These are phyloP conservation scores for Picea abies DNA, from an alignment of 83 land plant species.

Conservation along the genomic window DNA sequence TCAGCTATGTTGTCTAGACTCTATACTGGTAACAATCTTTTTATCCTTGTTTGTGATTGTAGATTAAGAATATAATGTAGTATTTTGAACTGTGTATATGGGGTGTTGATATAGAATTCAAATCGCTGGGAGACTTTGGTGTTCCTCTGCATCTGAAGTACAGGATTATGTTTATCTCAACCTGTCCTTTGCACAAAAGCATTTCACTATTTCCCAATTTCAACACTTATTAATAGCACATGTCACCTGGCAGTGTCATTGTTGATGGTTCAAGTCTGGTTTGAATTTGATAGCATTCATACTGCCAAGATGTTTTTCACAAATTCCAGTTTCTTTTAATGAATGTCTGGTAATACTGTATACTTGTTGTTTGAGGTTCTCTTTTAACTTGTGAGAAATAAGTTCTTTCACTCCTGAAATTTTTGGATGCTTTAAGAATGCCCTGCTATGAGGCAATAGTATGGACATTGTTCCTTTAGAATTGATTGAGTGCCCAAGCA, in stretches of 20 bases:
- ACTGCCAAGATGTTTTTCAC: neutral
- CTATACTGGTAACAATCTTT: neutral
- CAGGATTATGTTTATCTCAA: no score
- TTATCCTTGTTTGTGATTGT: neutral
- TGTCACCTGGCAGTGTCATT: neutral
- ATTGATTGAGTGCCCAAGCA: neutral
- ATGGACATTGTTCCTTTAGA: neutral
- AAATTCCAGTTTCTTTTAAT: neutral
- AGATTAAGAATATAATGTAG: neutral
- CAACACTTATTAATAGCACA: neutral
- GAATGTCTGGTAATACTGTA: neutral
- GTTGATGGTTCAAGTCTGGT: neutral
- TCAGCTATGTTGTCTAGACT: neutral
- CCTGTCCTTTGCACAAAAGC: neutral
- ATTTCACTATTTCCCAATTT: no score
- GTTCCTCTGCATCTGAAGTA: neutral
- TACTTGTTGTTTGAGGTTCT: neutral
- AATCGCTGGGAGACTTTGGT: neutral
- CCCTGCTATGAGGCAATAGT: neutral
- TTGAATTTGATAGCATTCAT: neutral
- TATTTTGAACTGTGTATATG: neutral
- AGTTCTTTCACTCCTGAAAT: neutral
- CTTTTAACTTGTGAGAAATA: neutral
- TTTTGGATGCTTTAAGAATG: neutral
- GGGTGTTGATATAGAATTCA: neutral